Conservation (phyloP, 148 eudicot genomes). For the Rhododendron ferrugineum region DNA sequence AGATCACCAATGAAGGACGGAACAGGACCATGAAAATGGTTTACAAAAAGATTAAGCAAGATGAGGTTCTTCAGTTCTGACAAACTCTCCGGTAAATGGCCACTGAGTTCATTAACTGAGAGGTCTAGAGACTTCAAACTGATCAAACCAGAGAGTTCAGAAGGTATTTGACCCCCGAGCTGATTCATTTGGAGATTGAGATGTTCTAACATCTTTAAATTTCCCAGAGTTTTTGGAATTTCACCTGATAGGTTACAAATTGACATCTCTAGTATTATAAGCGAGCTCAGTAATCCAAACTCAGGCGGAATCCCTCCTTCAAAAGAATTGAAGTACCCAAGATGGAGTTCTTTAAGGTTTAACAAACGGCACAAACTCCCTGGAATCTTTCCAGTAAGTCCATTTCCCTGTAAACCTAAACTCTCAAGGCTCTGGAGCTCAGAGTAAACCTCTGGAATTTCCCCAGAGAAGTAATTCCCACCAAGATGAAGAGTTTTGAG, state of each 20-base stretch:
- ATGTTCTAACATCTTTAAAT: slow-evolving; percentile 39
- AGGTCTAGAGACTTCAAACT: slow-evolving; percentile 40
- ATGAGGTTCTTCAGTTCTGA: slow-evolving; percentile 33
- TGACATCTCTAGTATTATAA: slow-evolving; percentile 40
- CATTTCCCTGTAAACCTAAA: slow-evolving; percentile 52
- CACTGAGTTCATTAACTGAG: slow-evolving; percentile 39
- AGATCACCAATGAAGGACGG: slow-evolving; percentile 42
- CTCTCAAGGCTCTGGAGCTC: slow-evolving; percentile 28
- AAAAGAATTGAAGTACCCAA: slow-evolving; percentile 43
- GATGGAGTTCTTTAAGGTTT: slow-evolving; percentile 23
- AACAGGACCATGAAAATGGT: slow-evolving; percentile 40
- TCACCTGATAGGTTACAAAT: slow-evolving; percentile 48
- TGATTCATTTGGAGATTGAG: slow-evolving; percentile 46
- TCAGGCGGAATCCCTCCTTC: slow-evolving; percentile 72
- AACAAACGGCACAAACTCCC: slow-evolving; percentile 25
- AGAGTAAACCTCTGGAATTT: slow-evolving; percentile 52
- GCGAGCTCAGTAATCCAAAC: slow-evolving; percentile 35
- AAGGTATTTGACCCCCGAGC: slow-evolving; percentile 46
- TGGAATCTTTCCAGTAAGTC: slow-evolving; percentile 51
- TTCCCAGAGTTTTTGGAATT: slow-evolving; percentile 46
- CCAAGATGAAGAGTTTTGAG: slow-evolving; percentile 40
- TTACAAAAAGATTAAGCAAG: slow-evolving; percentile 38
- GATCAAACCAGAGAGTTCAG: slow-evolving; percentile 32
- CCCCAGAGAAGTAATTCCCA: slow-evolving; percentile 75
- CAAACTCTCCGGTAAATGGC: slow-evolving; percentile 44